These are phyloP conservation scores for Penicillium sp. DNA, from an alignment of 2,329 filamentous ascomycete genomes.

Conservation along the genomic window DNA sequence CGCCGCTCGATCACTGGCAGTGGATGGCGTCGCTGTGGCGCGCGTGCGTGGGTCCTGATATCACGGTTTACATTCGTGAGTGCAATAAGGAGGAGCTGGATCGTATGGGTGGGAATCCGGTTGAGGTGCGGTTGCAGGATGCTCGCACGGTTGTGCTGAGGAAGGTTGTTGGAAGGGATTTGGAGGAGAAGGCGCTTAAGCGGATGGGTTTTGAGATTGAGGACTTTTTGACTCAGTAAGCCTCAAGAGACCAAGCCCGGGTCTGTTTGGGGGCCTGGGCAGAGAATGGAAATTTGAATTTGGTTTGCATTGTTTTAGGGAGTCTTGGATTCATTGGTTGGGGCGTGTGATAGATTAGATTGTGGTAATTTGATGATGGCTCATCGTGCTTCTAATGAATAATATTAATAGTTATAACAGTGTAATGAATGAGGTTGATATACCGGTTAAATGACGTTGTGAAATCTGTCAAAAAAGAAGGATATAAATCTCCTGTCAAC, in stretches of 20 bases:
- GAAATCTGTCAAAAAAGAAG: not conserved
- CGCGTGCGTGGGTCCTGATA: constrained; percentile 75
- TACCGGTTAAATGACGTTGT: not conserved
- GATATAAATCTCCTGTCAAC: too few relatives aligned
- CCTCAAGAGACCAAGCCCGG: not conserved
- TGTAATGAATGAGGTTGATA: not conserved
- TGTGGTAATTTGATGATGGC: not conserved
- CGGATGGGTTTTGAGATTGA: constrained; percentile 82
- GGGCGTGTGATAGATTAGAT: not conserved
- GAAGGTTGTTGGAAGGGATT: constrained; percentile 38
- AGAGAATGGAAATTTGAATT: constrained; percentile 2
- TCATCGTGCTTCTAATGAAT: not conserved
- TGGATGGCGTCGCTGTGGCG: constrained; percentile 96
- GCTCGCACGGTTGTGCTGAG: constrained; percentile 54
- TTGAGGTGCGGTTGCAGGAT: constrained; percentile 57
- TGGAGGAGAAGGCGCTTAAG: constrained; percentile 69
- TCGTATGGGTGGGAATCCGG: constrained; percentile 42
- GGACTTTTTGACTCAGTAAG: constrained; percentile 58
- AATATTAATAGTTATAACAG: not conserved
- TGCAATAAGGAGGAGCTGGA: constrained; percentile 42
- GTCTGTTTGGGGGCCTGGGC: not conserved
- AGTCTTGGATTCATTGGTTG: not conserved
- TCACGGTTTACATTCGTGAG: constrained; percentile 47
- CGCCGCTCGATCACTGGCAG: constrained; percentile 89
- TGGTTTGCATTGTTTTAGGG: not conserved